Conservation (phyloP, 768 basidiomycete genomes). For the Kwoniella botswanensis region DNA sequence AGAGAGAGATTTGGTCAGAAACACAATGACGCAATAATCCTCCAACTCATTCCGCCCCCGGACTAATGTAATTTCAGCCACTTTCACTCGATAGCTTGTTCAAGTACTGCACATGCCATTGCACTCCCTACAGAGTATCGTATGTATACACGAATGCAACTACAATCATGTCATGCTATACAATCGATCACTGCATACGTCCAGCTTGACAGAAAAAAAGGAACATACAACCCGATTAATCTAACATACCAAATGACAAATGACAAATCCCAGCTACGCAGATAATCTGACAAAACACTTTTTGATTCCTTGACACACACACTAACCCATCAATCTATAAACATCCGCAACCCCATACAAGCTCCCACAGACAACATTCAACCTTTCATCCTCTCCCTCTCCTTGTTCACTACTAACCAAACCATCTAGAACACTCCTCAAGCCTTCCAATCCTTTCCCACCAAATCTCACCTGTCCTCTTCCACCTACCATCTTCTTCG, state of each 20-base stretch:
- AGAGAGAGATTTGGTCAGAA: background rate
- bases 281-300: background rate
- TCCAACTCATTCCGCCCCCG: background rate
- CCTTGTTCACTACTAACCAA: slow-evolving; percentile 46
- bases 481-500: slow-evolving; percentile 33
- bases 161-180: background rate
- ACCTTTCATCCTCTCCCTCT: slow-evolving; percentile 29
- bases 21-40: background rate
- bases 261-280: background rate
- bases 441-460: slow-evolving; percentile 12
- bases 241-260: background rate
- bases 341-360: slow-evolving; percentile 93
- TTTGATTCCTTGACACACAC: background rate
- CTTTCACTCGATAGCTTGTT: background rate
- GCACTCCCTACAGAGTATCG: too few relatives aligned
- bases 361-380: slow-evolving; percentile 84
- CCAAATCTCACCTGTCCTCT: slow-evolving; percentile 3
- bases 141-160: background rate
- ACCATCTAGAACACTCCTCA: slow-evolving; percentile 65
- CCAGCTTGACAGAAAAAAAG: too few relatives aligned
- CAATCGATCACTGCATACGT: too few relatives aligned
- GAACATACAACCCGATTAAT: too few relatives aligned
- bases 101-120: background rate
- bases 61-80: background rate
- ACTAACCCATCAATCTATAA: slow-evolving; percentile 65